Evolutionary conservation across 164 flowering plant genomes (phyloP), one percentile per base, ranked within the genome.

Genomic region (Berberis thunbergii): DNA sequence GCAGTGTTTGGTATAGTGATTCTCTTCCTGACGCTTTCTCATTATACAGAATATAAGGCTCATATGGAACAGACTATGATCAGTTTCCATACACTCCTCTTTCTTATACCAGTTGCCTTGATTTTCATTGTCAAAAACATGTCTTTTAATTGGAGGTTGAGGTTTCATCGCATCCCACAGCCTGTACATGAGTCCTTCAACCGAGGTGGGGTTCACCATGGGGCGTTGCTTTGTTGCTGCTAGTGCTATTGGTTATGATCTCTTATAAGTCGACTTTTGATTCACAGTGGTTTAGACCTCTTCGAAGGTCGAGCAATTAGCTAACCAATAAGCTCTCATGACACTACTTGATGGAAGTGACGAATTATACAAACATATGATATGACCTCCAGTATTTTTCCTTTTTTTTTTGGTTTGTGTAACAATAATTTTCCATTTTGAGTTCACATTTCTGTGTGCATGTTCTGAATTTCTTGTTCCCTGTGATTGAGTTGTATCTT

Each of bases 241-340:
- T 78, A 68, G 50, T 84, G 68, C 73, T 89, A 12, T 49, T 84
- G 67, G 64, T 84, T 54, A 64, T 86, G 83, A 70, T 89, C 45
- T 86, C 82, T 54, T 85, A 82, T 63, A 85, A 83, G 44, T 84
- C 88, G 9, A 77, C 82, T 0, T 76, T 80, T 57, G 84, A 82
- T 39, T 82, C 84, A 4, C 72, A 66, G 75, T 85, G 87, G 89
- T 81, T 80, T 66, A 67, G 78, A 49, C 72, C 78, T 38, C 71
- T 74, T 1, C 45, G 54, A 26, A 52, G 11, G 13, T 52, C 54
- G 3, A 52, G 10, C n/a, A 52, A 52, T 50, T 9, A 50, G 2
- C 54, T n/a, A 50, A 50, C 54, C 10, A 2, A n/a, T 50, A 50
- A 7, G 54, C 8, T 4, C 49, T 46, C 5, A 8, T 8, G 49